phyloP scores from a whole-genome alignment of 345 rosid genomes.

The Eucalyptus lansdowneana region DNA sequence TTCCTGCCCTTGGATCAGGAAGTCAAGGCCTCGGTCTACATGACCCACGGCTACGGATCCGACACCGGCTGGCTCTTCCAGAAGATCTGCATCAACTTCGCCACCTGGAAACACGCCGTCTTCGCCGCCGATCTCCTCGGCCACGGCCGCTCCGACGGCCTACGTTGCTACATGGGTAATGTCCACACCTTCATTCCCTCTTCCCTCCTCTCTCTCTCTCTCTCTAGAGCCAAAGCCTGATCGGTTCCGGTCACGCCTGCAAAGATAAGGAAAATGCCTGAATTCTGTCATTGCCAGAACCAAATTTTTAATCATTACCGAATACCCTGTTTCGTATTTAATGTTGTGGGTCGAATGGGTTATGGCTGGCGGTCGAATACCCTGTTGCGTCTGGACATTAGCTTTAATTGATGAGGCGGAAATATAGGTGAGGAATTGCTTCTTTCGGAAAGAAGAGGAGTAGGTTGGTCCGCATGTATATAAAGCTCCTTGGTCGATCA shows the following conservation, averaged over 20 bases:
- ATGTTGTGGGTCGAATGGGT: not conserved
- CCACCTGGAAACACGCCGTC: constrained; percentile 89
- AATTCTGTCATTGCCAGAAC: not conserved
- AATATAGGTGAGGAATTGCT: not conserved
- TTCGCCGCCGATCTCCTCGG: constrained; percentile 95
- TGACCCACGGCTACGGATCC: constrained; percentile 92
- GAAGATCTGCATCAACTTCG: constrained; percentile 68
- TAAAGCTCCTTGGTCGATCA: not conserved
- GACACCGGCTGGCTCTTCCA: constrained; percentile 93
- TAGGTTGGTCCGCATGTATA: not conserved
- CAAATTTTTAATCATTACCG: not conserved
- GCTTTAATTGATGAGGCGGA: not conserved
- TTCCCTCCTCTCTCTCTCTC: not conserved
- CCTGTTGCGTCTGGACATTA: not conserved
- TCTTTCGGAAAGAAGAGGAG: not conserved
- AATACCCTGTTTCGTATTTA: not conserved
- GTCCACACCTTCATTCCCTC: not conserved
- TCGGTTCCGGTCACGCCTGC: not conserved
- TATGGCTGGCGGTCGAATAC: not conserved
- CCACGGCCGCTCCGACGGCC: constrained; percentile 90
- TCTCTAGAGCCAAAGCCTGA: too few relatives aligned
- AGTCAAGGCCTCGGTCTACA: constrained; percentile 66
- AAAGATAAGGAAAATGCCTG: not conserved
- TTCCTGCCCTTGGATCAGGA: constrained; percentile 62
- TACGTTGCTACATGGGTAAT: constrained; percentile 84